Base-by-base conservation (phyloP, 1,284 basidiomycete species). In the Naganishia sp. region DNA sequence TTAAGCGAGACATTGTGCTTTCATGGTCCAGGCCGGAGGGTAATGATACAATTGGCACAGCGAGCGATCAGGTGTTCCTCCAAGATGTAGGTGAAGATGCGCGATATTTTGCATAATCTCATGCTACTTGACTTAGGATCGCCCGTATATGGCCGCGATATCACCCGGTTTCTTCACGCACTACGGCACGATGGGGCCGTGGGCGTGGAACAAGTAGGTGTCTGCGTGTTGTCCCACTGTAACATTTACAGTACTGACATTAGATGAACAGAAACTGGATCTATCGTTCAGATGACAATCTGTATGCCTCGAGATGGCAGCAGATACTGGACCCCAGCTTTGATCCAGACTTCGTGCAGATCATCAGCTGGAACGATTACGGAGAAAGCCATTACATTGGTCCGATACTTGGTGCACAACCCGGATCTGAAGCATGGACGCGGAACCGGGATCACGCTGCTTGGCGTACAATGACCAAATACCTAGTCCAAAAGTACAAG, bases 91-190 rank as follows among this genome's bases (percentile, higher is more conserved):
- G 75, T 64, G 28, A 15, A 6, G 44, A 10, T 21, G 36, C 33
- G 46, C 18, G 42, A 16, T 49, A 28, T 33, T 18, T 36, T 23
- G 42, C 28, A n/a, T 33, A 25, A 25, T 23, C n/a, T 33, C 9
- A 42, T 18, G 6, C 25, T 5, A 11, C 11, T 49, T 5, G 10
- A 2, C 36, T 6, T 53, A 75, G 71, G n/a, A 77, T 1, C 82
- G 83, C 56, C 81, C 83, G 18, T 86, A 84, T 73, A 87, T 87
- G 86, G 85, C 85, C 0, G 82, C 83, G 3, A 81, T 86, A 13
- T 85, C 84, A 0, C 86, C 85, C 3, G 83, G 85, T 79, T 87
- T 87, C 77, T 86, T 84, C 72, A 86, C 86, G 4, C 79, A 81
- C 68, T 81, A 81, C 66, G 80, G 80, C 13, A 75, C 71, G 15